Evolutionary conservation across 2,329 filamentous ascomycete species (phyloP), one percentile per base, ranked within the genome.

Genomic region (Colletotrichum viniferum): DNA sequence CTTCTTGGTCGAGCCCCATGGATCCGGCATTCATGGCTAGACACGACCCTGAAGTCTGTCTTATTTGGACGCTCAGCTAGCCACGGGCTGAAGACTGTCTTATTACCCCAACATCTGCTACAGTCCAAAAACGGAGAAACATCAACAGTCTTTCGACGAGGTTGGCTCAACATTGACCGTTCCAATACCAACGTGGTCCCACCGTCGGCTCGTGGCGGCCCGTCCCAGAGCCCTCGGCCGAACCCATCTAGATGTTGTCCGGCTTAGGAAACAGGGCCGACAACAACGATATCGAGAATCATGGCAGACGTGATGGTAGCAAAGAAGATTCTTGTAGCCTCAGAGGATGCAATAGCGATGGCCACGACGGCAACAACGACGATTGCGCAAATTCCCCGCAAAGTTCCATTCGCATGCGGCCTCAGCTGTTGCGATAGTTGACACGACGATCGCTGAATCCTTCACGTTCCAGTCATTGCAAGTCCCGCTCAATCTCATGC

Each of bases 261-360:
- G 43, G 0, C 5, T 48, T 48, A 21, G 43, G 43, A 48, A 21
- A 48, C 1, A 4, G 21, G 43, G 10, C 43, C 38, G 38, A 43
- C 1, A 0, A 43, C 2, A 2, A 43, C 14, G 1, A 18, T 1
- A 38, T 43, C 0, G 38, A n/a, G 5, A 43, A 1, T 2, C 38
- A 21, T 48, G 2, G 2, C 43, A 48, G 5, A 48, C 18, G 21
- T 0, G 3, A 4, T 1, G 43, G 2, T 48, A 48, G n/a, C 5
- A 48, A 48, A 0, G 5, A 13, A 48, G 43, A 3, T 21, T 48
- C 0, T 0, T 4, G 10, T 12, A 21, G 10, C 2, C 5, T 5
- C 7, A 5, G 3, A 48, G 1, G 10, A n/a, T 10, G n/a, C 18
- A n/a, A 0, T 4, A 48, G 10, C 10, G 4, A 13, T 7, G 9